phyloP scores from a whole-genome alignment of 1,139 yeast genomes.

The Hansenula sp. region DNA sequence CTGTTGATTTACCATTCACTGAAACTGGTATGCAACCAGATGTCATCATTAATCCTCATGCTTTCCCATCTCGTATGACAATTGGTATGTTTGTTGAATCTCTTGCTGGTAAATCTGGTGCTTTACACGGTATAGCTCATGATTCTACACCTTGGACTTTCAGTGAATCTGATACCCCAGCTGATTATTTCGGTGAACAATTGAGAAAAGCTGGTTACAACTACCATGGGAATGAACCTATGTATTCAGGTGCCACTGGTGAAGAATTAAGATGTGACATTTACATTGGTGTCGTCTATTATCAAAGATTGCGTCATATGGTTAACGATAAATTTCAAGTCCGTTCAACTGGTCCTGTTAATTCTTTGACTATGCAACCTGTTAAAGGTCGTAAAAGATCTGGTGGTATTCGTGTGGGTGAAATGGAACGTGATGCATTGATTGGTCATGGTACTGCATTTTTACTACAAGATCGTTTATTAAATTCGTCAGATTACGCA shows the following conservation, averaged over 20 bases:
- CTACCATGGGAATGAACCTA: slow-evolving; percentile 97
- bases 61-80: slow-evolving; percentile 99
- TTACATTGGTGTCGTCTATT: slow-evolving; percentile 93
- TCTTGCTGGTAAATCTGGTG: slow-evolving; percentile 97
- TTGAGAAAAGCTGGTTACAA: slow-evolving; percentile 84
- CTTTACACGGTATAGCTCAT: slow-evolving; percentile 95
- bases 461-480: slow-evolving; percentile 88
- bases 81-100: slow-evolving; percentile 99
- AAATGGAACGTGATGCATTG: slow-evolving; percentile 99
- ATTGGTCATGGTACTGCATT: slow-evolving; percentile 99
- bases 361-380: slow-evolving; percentile 97
- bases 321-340: slow-evolving; percentile 99
- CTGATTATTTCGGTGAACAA: slow-evolving; percentile 96
- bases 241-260: slow-evolving; percentile 98
- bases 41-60: slow-evolving; percentile 96
- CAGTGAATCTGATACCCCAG: slow-evolving; percentile 90
- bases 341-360: slow-evolving; percentile 97
- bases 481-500: slow-evolving; percentile 94
- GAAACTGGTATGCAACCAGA: slow-evolving; percentile 97
- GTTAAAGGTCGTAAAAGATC: slow-evolving; percentile 98
- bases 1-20: slow-evolving; percentile 93
- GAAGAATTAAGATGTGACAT: slow-evolving; percentile 95
- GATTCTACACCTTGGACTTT: slow-evolving; percentile 97
- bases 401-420: slow-evolving; percentile 99
- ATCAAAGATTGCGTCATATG: slow-evolving; percentile 98